These are phyloP conservation scores for Paracamarosporium sp. DNA, from an alignment of 2,329 filamentous ascomycete species.

Conservation along the genomic window DNA sequence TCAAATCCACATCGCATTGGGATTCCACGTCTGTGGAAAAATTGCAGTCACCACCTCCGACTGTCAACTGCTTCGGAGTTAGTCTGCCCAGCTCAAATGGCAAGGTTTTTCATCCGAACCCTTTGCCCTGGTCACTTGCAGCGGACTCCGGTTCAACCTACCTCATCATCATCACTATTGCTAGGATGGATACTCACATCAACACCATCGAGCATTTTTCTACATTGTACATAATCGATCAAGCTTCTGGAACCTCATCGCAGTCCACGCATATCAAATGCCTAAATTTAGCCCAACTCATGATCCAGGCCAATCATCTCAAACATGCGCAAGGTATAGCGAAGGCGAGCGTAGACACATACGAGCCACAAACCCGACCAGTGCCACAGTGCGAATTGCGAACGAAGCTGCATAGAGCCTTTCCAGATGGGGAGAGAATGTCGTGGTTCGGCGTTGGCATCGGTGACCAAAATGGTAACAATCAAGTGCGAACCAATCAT, in stretches of 20 bases:
- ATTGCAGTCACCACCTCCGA: background rate
- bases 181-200: background rate
- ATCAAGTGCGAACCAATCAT: background rate
- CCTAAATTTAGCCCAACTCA: background rate
- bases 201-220: background rate
- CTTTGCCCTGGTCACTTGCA: background rate
- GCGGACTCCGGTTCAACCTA: conserved; percentile 2
- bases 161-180: background rate
- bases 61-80: background rate
- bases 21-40: background rate
- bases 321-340: background rate
- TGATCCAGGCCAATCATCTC: background rate
- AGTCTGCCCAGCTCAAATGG: background rate
- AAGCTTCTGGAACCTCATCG: background rate
- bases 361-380: background rate
- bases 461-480: conserved; percentile 4
- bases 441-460: conserved; percentile 4
- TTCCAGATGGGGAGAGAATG: background rate
- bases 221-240: background rate
- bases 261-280: background rate
- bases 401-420: background rate
- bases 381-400: background rate
- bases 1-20: background rate
- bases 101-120: background rate
- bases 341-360: background rate